Base-by-base conservation (phyloP, 345 rosid species). In the Brassica incana region DNA sequence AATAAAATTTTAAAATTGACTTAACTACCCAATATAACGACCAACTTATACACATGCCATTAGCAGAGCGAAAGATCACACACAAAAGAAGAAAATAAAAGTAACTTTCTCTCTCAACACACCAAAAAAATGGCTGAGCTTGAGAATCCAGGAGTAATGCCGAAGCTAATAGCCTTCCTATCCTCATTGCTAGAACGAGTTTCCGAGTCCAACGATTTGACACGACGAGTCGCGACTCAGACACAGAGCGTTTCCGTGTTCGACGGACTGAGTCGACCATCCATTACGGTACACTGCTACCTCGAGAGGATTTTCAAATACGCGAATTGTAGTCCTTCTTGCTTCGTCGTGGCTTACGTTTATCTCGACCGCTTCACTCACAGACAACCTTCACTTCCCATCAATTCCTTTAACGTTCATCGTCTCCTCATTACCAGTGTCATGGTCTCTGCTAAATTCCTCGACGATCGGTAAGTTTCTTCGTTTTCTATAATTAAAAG, bases 371-470 rank as follows among this genome's bases (percentile, higher is more conserved):
- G 97, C 75, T 94, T 94, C 77, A 78, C 88, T 52, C 93, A 91
- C 2, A 82, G 79, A 52, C 98, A 90, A 74, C 91, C 97, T 18
- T 85, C 86, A 6, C 80, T 92, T 78, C 97, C 95, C 14, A 84
- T 94, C 87, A 85, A 86, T 80, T 90, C 97, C 63, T 83, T 90
- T 87, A 94, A 90, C 63, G 95, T 94, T 43, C 97, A 92, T 78
- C 97, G 98, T 48, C 83, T 94, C 70, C 91, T 94, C 68, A 87
- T 94, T 40, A 89, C 98, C 4, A 94, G 97, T 78, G 91, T 94
- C 81, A 80, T 94, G 92, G 88, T 91, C 29, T 80, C 97, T 56
- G 97, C 92, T 33, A 92, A 94, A 85, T 94, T 94, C 86, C 86
- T 94, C 90, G 98, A 94, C 81, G 98, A 94, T 81, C 84, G 83